phyloP scores from a whole-genome alignment of 2,329 filamentous ascomycete genomes.

The Alternaria sp. region DNA sequence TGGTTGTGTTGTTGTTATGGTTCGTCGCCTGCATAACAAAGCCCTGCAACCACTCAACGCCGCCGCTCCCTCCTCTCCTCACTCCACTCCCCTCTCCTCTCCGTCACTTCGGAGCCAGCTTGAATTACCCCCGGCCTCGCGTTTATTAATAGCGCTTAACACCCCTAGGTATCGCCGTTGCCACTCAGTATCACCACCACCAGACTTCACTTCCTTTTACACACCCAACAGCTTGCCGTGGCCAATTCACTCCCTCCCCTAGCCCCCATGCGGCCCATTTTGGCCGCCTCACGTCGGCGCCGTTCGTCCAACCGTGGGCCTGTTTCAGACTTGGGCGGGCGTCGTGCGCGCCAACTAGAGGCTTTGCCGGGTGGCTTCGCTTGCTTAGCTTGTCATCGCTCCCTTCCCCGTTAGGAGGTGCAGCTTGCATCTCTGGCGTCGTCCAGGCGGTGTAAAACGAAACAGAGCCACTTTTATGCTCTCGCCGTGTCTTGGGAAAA shows the following conservation, averaged over 20 bases:
- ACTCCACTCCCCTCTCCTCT: background rate
- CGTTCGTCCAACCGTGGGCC: conserved; percentile 23
- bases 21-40: conserved; percentile 10
- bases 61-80: background rate
- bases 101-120: conserved; percentile 1
- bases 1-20: background rate
- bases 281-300: conserved; percentile 16
- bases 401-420: background rate
- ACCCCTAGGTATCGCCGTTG: background rate
- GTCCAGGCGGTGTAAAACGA: conserved; percentile 8
- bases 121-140: conserved; percentile 1
- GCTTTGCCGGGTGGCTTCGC: conserved; percentile 18
- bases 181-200: background rate
- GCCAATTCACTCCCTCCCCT: conserved; percentile 17
- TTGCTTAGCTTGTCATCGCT: conserved; percentile 10
- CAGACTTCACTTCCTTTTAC: conserved; percentile 4
- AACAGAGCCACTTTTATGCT: conserved; percentile 4
- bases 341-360: conserved; percentile 18
- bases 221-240: conserved; percentile 7
- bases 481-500: background rate
- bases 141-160: conserved; percentile 15
- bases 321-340: conserved; percentile 17
- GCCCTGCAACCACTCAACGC: background rate
- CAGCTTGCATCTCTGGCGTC: background rate
- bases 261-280: conserved; percentile 2